Conservation (phyloP, 306 rosid species). For the Dryas drummondii region DNA sequence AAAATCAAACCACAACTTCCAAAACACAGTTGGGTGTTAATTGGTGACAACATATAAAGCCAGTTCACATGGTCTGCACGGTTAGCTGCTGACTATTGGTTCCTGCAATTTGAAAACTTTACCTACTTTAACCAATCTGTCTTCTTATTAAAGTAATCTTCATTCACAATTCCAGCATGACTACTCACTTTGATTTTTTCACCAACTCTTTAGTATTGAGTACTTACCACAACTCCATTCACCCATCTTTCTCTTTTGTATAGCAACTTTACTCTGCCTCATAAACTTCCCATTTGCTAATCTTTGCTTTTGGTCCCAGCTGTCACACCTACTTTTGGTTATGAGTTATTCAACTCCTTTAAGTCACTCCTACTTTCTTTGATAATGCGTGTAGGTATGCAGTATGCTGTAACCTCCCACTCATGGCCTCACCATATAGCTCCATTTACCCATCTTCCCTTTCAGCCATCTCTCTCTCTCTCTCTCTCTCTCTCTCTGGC, state of each 20-base stretch:
- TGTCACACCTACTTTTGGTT: constrained; percentile 10
- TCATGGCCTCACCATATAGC: too few species aligned
- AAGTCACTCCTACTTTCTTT: too few species aligned
- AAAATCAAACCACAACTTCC: constrained; percentile 5
- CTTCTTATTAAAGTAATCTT: too few species aligned
- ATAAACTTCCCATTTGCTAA: background rate
- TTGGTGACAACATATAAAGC: background rate
- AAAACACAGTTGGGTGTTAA: constrained; percentile 19
- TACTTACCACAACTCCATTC: too few species aligned
- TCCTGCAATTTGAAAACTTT: background rate
- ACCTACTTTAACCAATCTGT: background rate
- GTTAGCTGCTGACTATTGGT: background rate
- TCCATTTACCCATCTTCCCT: background rate
- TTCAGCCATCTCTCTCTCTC: background rate
- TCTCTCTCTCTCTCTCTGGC: too few species aligned
- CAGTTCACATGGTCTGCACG: constrained; percentile 15
- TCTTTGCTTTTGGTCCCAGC: background rate
- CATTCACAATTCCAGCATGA: background rate
- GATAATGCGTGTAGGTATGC: too few species aligned
- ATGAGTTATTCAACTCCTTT: background rate
- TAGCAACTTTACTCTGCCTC: background rate
- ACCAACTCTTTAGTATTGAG: background rate
- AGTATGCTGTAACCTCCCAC: too few species aligned
- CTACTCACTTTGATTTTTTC: background rate
- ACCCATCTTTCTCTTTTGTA: background rate